A percentile compares a stretch with the other conserved stretches of the same genome.
phyloP scores from a whole-genome alignment of 2,329 filamentous ascomycete genomes.

The Verticillium dahliae region DNA sequence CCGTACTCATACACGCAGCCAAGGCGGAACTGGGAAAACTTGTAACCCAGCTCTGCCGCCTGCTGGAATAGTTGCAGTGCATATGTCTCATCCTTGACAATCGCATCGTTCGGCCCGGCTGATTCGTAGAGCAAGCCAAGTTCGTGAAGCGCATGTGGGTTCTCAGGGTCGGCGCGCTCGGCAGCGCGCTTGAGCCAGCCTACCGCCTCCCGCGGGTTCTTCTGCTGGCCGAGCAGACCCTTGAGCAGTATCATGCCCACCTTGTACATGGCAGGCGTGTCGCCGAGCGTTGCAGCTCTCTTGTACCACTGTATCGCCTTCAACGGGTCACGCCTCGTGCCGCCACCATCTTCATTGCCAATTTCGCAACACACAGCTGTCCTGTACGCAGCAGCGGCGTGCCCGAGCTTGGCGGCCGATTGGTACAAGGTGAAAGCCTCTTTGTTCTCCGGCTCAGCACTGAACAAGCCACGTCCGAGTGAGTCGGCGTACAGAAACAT shows the following conservation, averaged over 20 bases:
- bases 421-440: conserved; percentile 93
- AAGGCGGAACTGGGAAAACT: conserved; percentile 86
- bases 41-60: conserved; percentile 85
- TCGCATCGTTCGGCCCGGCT: conserved; percentile 59
- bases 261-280: conserved; percentile 96
- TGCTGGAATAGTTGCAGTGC: conserved; percentile 76
- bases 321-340: conserved; percentile 80
- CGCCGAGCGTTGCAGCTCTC: conserved; percentile 81
- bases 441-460: conserved; percentile 75
- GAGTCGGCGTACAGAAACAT: conserved; percentile 94
- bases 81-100: conserved; percentile 77
- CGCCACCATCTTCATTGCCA: conserved; percentile 87
- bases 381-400: conserved; percentile 82
- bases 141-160: conserved; percentile 93
- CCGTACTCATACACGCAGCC: conserved; percentile 90
- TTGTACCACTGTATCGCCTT: conserved; percentile 99
- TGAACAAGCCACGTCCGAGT: conserved; percentile 74
- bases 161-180: conserved; percentile 79
- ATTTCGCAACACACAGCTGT: conserved; percentile 97
- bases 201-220: conserved; percentile 78
- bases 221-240: conserved; percentile 80
- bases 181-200: conserved; percentile 91
- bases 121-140: conserved; percentile 63
- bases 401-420: conserved; percentile 82
- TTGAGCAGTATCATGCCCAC: conserved; percentile 94